Conservation (phyloP, 2,329 filamentous ascomycete genomes). For the Trichoderma oligosporum region DNA sequence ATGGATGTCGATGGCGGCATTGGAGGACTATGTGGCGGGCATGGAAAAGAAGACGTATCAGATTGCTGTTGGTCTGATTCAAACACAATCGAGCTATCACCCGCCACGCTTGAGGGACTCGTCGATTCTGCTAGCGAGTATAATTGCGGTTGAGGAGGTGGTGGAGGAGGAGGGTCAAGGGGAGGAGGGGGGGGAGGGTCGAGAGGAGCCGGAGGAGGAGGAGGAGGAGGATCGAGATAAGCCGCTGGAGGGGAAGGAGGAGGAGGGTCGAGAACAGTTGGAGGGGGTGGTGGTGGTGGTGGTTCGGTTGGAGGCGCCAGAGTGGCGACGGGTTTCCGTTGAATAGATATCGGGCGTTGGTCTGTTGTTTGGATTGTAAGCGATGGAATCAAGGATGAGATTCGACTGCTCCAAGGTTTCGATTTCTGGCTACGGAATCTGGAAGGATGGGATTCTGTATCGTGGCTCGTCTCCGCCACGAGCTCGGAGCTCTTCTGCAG, state of each 20-base stretch:
- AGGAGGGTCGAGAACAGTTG: neutral
- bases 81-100: neutral
- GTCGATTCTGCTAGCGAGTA: conserved; percentile 10
- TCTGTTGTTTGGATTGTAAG: conserved; percentile 37
- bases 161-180: neutral
- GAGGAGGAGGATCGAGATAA: neutral
- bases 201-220: conserved; percentile 8
- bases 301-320: conserved; percentile 23
- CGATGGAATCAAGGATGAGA: conserved; percentile 37
- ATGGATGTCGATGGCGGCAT: neutral
- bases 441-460: conserved; percentile 24
- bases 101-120: neutral
- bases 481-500: conserved; percentile 9
- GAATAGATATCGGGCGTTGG: conserved; percentile 24
- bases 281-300: conserved; percentile 23
- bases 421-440: conserved; percentile 31
- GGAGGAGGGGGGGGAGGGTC: neutral
- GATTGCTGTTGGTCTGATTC: conserved; percentile 3
- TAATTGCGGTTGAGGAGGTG: neutral
- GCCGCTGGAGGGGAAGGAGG: neutral
- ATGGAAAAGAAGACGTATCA: conserved; percentile 9
- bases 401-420: conserved; percentile 35
- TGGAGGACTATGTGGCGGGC: conserved; percentile 13
- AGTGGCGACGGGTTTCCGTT: conserved; percentile 27
- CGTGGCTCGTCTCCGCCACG: conserved; percentile 1